These are phyloP conservation scores for Cystofilobasidium capitatum DNA, from an alignment of 768 basidiomycete species.

Conservation along the genomic window DNA sequence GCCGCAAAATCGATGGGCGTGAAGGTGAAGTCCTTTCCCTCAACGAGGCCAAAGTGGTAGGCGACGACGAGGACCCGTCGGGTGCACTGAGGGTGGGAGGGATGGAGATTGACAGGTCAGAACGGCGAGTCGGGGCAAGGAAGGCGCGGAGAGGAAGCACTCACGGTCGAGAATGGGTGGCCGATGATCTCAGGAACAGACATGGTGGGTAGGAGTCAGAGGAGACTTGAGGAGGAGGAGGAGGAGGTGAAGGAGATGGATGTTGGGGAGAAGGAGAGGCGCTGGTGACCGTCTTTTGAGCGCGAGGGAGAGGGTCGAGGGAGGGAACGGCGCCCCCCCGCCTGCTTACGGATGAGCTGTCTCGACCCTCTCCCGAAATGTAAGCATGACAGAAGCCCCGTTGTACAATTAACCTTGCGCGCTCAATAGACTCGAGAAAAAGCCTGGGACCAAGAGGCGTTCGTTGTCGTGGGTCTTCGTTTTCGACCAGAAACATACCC, in stretches of 20 bases:
- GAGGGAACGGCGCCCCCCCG: no score
- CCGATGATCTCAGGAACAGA: no score
- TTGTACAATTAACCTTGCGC: no score
- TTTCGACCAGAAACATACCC: no score
- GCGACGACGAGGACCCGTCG: slow-evolving; percentile 12
- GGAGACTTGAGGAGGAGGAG: background rate
- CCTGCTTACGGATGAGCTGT: no score
- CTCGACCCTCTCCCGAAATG: no score
- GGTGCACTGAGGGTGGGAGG: background rate
- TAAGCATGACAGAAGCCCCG: no score
- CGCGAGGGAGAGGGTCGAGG: background rate
- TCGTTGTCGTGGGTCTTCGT: no score
- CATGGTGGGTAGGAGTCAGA: no score
- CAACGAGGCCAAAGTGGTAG: slow-evolving; percentile 3
- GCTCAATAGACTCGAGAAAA: no score
- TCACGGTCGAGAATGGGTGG: background rate
- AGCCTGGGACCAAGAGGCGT: no score
- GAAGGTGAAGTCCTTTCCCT: background rate
- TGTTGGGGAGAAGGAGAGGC: background rate
- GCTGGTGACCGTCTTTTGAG: background rate
- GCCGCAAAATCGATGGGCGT: no score
- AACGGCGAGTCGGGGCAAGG: background rate
- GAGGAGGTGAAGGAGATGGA: background rate
- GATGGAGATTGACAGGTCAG: background rate
- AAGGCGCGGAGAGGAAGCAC: background rate